Conservation (phyloP, 2,329 filamentous ascomycete species). For the Aspergillus ochraceus region DNA sequence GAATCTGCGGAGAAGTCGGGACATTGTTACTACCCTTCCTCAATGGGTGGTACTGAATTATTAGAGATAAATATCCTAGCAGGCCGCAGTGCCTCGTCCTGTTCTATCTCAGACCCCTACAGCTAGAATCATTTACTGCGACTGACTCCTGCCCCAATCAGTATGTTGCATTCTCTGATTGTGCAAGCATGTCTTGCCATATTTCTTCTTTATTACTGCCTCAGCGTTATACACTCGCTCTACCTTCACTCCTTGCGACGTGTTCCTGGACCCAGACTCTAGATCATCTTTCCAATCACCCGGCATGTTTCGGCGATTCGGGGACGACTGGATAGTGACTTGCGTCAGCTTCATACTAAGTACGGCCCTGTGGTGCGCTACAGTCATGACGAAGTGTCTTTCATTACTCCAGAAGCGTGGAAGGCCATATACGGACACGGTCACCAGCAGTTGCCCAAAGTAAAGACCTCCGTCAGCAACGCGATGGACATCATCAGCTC, state of each 20-base stretch:
- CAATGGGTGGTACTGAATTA: no score
- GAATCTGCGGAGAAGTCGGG: no score
- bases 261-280: conserved; percentile 16
- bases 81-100: no score
- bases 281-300: conserved; percentile 16
- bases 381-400: conserved; percentile 34
- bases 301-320: conserved; percentile 10
- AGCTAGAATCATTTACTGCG: no score
- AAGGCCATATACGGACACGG: conserved; percentile 28
- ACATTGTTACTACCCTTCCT: no score
- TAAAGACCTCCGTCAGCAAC: background rate
- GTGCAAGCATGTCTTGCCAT: background rate
- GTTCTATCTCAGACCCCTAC: no score
- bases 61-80: no score
- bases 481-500: conserved; percentile 13
- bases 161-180: no score
- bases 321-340: conserved; percentile 10
- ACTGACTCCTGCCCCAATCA: no score
- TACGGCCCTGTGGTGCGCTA: conserved; percentile 29
- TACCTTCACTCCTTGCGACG: conserved; percentile 13
- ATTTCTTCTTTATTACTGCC: background rate
- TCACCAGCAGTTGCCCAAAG: conserved; percentile 13
- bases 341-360: conserved; percentile 7
- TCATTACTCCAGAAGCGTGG: conserved; percentile 25
- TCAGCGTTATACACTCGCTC: conserved; percentile 14